Percentiles rank a stretch among this genome's conserved stretches.
Evolutionary conservation across 2,329 filamentous ascomycete genomes (phyloP).

Genomic region (Triangularia setosa): DNA sequence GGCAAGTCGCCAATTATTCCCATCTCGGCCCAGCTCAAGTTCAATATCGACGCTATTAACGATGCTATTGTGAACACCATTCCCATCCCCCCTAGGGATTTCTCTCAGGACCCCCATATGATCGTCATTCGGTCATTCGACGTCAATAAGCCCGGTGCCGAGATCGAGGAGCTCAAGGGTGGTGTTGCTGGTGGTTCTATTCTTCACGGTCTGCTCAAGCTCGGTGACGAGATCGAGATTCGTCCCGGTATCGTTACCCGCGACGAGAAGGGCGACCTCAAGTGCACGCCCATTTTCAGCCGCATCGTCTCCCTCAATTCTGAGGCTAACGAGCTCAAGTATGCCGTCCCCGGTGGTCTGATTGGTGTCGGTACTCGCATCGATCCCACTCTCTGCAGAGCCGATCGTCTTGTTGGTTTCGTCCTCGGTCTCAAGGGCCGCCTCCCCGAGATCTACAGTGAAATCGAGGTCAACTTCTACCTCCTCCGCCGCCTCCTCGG

Average conservation of each 20-base stretch:
- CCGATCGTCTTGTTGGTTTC: slow-evolving; percentile 97
- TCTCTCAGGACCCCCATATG: slow-evolving; percentile 91
- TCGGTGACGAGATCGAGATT: slow-evolving; percentile 98
- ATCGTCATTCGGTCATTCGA: slow-evolving; percentile 99
- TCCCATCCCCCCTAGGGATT: slow-evolving; percentile 85
- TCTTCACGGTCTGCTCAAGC: slow-evolving; percentile 91
- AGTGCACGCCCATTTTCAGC: slow-evolving; percentile 96
- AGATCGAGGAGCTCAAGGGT: slow-evolving; percentile 97
- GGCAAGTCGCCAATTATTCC: slow-evolving; percentile 94
- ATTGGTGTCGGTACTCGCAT: slow-evolving; percentile 98
- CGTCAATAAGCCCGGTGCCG: slow-evolving; percentile 98
- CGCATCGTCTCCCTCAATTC: slow-evolving; percentile 93
- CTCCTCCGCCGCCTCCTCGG: slow-evolving; percentile 87
- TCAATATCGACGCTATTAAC: slow-evolving; percentile 98
- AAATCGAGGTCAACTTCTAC: slow-evolving; percentile 99
- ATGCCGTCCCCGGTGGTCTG: slow-evolving; percentile 92
- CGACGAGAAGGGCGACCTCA: slow-evolving; percentile 87
- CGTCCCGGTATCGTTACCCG: slow-evolving; percentile 96
- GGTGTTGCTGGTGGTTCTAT: slow-evolving; percentile 98
- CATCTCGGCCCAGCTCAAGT: slow-evolving; percentile 95
- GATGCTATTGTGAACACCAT: slow-evolving; percentile 95
- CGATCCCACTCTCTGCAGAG: slow-evolving; percentile 95
- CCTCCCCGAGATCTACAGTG: slow-evolving; percentile 94
- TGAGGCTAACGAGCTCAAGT: slow-evolving; percentile 97
- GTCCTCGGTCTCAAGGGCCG: slow-evolving; percentile 91